Evolutionary conservation across 2,329 filamentous ascomycete species (phyloP).

Genomic region (Septoria linicola): DNA sequence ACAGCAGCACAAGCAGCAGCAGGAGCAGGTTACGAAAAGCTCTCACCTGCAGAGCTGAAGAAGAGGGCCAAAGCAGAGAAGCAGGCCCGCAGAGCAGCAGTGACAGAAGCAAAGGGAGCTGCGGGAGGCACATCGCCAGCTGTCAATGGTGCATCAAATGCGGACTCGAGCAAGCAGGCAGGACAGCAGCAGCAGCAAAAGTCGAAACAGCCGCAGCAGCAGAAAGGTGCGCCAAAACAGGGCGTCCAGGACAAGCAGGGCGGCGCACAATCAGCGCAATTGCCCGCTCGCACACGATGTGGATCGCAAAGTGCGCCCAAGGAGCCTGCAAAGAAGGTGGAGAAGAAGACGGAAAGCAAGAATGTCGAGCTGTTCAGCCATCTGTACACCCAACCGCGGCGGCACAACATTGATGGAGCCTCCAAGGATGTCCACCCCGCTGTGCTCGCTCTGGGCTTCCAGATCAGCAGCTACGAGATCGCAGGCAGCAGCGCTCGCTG

Average conservation of each 20-base stretch:
- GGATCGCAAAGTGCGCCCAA: constrained; percentile 27
- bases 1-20: neutral
- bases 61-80: constrained; percentile 90
- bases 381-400: constrained; percentile 68
- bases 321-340: constrained; percentile 49
- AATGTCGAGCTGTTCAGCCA: constrained; percentile 71
- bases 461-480: constrained; percentile 84
- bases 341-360: constrained; percentile 58
- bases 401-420: constrained; percentile 59
- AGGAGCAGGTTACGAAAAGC: constrained; percentile 49
- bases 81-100: constrained; percentile 70
- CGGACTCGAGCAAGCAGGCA: constrained; percentile 22
- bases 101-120: constrained; percentile 33
- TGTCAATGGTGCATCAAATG: constrained; percentile 21
- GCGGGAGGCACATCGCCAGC: constrained; percentile 9
- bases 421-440: constrained; percentile 78
- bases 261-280: constrained; percentile 18
- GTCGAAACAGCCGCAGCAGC: constrained; percentile 35
- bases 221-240: constrained; percentile 34
- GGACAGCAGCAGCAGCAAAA: constrained; percentile 25
- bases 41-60: constrained; percentile 78
- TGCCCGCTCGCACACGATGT: constrained; percentile 35
- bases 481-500: constrained; percentile 87
- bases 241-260: constrained; percentile 36
- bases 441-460: constrained; percentile 79